These are phyloP conservation scores for Pyricularia sp. DNA, from an alignment of 2,329 filamentous ascomycete genomes.

Conservation along the genomic window DNA sequence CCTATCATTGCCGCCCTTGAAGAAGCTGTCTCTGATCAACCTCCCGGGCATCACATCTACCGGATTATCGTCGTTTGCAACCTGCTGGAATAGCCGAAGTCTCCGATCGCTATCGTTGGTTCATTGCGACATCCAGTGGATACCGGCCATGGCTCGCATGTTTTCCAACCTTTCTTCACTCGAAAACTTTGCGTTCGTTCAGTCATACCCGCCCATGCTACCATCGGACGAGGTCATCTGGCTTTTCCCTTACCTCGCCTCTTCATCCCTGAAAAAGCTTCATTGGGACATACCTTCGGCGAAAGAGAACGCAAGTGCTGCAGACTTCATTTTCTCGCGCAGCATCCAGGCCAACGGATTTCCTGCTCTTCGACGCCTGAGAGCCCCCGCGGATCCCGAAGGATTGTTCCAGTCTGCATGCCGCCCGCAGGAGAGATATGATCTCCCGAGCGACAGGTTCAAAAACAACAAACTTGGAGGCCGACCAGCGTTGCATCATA, in stretches of 20 bases:
- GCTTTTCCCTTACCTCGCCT: conserved; percentile 56
- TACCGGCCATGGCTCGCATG: conserved; percentile 49
- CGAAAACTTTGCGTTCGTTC: conserved; percentile 42
- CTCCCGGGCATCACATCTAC: conserved; percentile 45
- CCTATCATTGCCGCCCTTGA: conserved; percentile 42
- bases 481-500: neutral
- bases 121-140: conserved; percentile 44
- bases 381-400: conserved; percentile 60
- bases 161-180: conserved; percentile 44
- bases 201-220: conserved; percentile 44
- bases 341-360: conserved; percentile 55
- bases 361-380: conserved; percentile 48
- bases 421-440: conserved; percentile 46
- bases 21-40: conserved; percentile 44
- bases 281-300: conserved; percentile 55
- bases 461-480: conserved; percentile 14
- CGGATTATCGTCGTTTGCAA: conserved; percentile 48
- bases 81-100: conserved; percentile 32
- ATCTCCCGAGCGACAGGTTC: conserved; percentile 41
- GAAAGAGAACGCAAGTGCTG: conserved; percentile 31
- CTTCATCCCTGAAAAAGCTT: conserved; percentile 38
- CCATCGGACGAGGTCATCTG: conserved; percentile 46
- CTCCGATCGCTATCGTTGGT: conserved; percentile 44
- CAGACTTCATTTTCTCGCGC: conserved; percentile 53
- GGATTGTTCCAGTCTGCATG: conserved; percentile 63